Evolutionary conservation across 352 stramenopile species (phyloP).

Genomic region (Pythium myriotylum): DNA sequence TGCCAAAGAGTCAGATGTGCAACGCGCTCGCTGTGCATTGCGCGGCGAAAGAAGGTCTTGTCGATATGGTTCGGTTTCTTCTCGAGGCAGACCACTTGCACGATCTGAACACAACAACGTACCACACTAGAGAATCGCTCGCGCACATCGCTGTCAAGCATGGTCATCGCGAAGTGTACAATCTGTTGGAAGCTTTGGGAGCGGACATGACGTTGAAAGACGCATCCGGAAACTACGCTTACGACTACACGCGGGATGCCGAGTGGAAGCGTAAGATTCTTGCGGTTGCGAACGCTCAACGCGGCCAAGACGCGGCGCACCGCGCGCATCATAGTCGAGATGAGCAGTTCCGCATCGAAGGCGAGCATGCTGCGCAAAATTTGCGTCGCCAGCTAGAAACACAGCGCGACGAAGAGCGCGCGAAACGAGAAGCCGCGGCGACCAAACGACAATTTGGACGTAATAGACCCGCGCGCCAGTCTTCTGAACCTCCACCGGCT

Average conservation of each 20-base stretch:
- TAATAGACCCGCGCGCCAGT: background rate
- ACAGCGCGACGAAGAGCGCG: background rate
- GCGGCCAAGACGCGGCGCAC: background rate
- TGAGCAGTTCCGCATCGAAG: background rate
- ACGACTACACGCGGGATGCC: constrained; percentile 1
- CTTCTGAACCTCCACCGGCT: constrained; percentile 1
- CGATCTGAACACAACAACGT: constrained; percentile 21
- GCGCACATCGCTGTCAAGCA: constrained; percentile 17
- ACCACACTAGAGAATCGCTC: constrained; percentile 14
- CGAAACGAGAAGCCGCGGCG: background rate
- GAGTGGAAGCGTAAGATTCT: constrained; percentile 9
- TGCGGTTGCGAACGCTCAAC: background rate
- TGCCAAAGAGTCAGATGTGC: background rate
- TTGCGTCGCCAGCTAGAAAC: too few relatives aligned
- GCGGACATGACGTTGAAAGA: background rate
- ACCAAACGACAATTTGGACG: background rate
- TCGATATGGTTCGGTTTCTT: constrained; percentile 10
- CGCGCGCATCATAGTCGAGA: background rate
- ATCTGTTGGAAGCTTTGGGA: background rate
- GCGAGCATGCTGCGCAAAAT: background rate
- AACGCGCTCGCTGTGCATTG: constrained; percentile 16
- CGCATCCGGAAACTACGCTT: background rate
- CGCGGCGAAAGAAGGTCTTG: background rate
- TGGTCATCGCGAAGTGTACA: constrained; percentile 6
- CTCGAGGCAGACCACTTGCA: constrained; percentile 15